Percentiles rank a stretch among this genome's conserved stretches.
phyloP scores from a whole-genome alignment of 2,329 filamentous ascomycete genomes.

The Sarocladiaceae sp. region DNA sequence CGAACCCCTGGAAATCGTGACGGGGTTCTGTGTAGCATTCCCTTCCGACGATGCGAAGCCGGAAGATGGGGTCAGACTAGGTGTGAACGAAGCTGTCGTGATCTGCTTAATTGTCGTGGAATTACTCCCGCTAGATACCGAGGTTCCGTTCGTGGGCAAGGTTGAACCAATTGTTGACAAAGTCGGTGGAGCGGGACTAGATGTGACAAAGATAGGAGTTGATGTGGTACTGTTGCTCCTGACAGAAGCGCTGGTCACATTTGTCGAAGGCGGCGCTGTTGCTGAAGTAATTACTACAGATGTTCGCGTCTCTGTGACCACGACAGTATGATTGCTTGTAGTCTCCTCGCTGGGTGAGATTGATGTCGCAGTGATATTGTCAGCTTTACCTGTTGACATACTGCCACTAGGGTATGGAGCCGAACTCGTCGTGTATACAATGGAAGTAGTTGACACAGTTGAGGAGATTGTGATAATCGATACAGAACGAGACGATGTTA shows the following conservation, averaged over 20 bases:
- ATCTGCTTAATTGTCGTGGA: neutral
- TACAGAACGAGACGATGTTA: neutral
- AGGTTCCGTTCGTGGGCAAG: no score
- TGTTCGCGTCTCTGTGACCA: neutral
- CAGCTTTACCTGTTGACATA: neutral
- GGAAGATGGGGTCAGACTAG: neutral
- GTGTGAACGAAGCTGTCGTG: neutral
- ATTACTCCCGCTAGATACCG: no score
- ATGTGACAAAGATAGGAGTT: neutral
- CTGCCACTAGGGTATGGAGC: neutral
- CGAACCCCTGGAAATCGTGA: neutral
- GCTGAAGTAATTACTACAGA: neutral
- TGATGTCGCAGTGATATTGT: neutral
- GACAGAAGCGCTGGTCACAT: neutral
- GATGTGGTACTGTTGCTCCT: neutral
- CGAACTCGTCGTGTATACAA: neutral
- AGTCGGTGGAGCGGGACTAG: neutral
- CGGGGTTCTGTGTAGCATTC: slow-evolving; percentile 1
- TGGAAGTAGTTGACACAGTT: neutral
- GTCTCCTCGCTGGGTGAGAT: neutral
- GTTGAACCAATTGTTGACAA: neutral
- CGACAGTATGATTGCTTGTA: neutral
- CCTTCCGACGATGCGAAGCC: neutral
- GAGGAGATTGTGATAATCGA: slow-evolving; percentile 2
- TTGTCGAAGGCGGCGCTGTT: neutral